phyloP scores from a whole-genome alignment of 1,139 yeast species.

The Pichia sp. region DNA sequence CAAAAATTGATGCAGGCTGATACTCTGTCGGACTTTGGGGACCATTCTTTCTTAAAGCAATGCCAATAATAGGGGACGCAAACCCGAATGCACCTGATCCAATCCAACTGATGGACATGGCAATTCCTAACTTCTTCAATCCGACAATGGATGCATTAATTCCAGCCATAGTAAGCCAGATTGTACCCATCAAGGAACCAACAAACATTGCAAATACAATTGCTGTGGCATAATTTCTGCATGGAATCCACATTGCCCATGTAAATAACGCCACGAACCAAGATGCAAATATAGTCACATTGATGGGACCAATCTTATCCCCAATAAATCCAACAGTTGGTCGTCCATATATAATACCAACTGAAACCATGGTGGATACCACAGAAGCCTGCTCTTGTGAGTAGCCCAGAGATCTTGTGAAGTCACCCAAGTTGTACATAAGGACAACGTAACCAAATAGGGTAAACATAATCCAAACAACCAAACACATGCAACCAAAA shows the following conservation, averaged over 20 bases:
- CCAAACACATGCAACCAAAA: slow-evolving; percentile 31
- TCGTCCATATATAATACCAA: slow-evolving; percentile 37
- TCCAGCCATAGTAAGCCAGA: slow-evolving; percentile 33
- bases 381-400: slow-evolving; percentile 34
- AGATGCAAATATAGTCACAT: slow-evolving; percentile 31
- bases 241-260: slow-evolving; percentile 58
- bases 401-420: slow-evolving; percentile 40
- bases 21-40: slow-evolving; percentile 35
- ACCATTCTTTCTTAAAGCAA: slow-evolving; percentile 35
- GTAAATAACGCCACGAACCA: slow-evolving; percentile 29
- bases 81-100: slow-evolving; percentile 38
- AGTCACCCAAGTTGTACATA: slow-evolving; percentile 39
- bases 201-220: slow-evolving; percentile 38
- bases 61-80: slow-evolving; percentile 48
- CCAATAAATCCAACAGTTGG: slow-evolving; percentile 36
- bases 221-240: slow-evolving; percentile 46
- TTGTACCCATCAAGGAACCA: slow-evolving; percentile 47
- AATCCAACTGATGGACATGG: slow-evolving; percentile 43
- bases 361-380: slow-evolving; percentile 39
- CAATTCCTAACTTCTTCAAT: slow-evolving; percentile 39
- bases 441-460: slow-evolving; percentile 41
- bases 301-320: slow-evolving; percentile 35
- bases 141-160: slow-evolving; percentile 39
- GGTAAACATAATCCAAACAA: slow-evolving; percentile 33
- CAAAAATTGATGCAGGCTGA: slow-evolving; percentile 43